Evolutionary conservation across 257 asterid genomes (phyloP), one percentile per base, ranked within the genome.

Genomic region (Lavandula angustifolia): DNA sequence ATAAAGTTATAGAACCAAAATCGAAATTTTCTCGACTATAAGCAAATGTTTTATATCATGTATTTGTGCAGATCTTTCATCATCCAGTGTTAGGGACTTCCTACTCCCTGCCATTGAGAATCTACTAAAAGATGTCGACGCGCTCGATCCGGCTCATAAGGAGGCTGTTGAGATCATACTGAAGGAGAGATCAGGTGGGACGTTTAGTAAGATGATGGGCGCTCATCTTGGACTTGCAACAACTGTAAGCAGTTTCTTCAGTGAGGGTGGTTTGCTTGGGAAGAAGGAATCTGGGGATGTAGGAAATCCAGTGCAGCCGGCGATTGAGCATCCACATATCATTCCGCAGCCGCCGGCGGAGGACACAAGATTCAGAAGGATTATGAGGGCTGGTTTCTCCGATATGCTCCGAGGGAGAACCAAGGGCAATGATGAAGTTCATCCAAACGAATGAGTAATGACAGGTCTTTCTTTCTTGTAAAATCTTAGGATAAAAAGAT

Each of bases 141-240:
- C 97, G 6, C 88, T 94, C 14, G 99, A 94, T 77, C 99, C 99
- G 71, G 99, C 99, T 37, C 99, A 94, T 77, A 94, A 87, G 81
- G 99, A 94, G 84, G 99, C 99, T 54, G 86, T 94, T 13, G 99
- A 94, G 78, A 86, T 90, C 16, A 86, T 94, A 80, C 38, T 84
- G 69, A 94, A 80, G 80, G 99, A 94, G 74, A 75, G 99, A 71
- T 90, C 96, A 3, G 92, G 96, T n/a, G 95, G 96, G 51, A 79
- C 96, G 0, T 74, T 89, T 13, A 89, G 95, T 66, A 94, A 94
- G 78, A 97, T 84, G 76, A 90, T 94, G 97, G 99, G 99, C 34
- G 83, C 86, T 73, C 97, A 87, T 80, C 84, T 94, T 5, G 99
- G 96, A 22, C 62, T 89, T 37, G 78, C 97, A 22, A 74, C 99